These are phyloP conservation scores for Alternaria panax DNA, from an alignment of 2,329 filamentous ascomycete species.

Conservation along the genomic window DNA sequence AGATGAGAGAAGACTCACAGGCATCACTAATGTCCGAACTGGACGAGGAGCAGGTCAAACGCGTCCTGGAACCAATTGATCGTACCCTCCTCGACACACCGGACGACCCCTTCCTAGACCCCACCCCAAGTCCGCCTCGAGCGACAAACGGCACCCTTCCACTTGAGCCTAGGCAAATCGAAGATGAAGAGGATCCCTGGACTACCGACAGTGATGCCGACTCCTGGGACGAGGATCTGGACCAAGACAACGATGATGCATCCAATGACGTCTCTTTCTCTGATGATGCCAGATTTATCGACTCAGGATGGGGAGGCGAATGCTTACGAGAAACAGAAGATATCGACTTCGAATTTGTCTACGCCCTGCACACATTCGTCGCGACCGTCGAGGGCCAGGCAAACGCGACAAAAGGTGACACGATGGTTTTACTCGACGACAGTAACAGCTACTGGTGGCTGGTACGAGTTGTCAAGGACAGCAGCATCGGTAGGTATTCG, in stretches of 20 bases:
- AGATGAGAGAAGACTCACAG: constrained; percentile 41
- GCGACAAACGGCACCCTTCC: constrained; percentile 21
- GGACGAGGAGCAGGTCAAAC: constrained; percentile 47
- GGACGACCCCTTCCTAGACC: constrained; percentile 26
- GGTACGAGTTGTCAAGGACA: constrained; percentile 95
- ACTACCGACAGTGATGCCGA: constrained; percentile 50
- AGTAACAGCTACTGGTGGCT: constrained; percentile 99
- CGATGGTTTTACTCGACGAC: constrained; percentile 97
- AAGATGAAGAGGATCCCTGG: constrained; percentile 41
- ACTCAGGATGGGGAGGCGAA: constrained; percentile 76
- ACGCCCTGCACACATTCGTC: constrained; percentile 96
- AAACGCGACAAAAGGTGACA: constrained; percentile 97
- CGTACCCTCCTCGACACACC: constrained; percentile 44
- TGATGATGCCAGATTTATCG: constrained; percentile 69
- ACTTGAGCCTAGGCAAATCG: constrained; percentile 1
- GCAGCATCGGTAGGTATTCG: constrained; percentile 75
- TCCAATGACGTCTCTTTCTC: constrained; percentile 64
- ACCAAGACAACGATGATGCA: constrained; percentile 62
- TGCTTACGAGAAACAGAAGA: constrained; percentile 96
- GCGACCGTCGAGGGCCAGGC: constrained; percentile 98
- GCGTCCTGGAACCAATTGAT: constrained; percentile 52
- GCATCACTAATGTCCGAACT: constrained; percentile 41
- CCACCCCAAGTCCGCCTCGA: neutral
- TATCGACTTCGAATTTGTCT: constrained; percentile 99
- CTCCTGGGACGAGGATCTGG: constrained; percentile 44